Base-by-base conservation (phyloP, 1,139 yeast genomes). In the Saccharomyces pastorianus region DNA sequence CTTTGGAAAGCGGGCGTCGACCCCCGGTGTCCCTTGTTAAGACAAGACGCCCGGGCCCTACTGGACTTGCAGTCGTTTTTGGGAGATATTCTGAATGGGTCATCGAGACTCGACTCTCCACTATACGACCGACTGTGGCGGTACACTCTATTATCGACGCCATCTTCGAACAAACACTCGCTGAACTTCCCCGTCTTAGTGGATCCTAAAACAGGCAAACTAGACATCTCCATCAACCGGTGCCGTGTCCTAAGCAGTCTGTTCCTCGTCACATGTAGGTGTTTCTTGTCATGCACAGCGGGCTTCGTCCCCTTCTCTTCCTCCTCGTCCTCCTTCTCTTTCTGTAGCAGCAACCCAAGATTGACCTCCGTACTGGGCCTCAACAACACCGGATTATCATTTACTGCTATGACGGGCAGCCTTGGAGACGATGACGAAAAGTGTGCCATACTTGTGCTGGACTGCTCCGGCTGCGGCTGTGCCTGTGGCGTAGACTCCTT, bases 151-250 rank as follows among this genome's bases (percentile, higher is more conserved):
- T 53, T 29, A 54, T 54, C 46, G 48, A 55, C 6, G 56, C 20
- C 14, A 42, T 51, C 17, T 3, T 53, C 55, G 42, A 60, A 60
- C 56, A 60, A 54, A 49, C 59, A 59, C n/a, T 60, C 62, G 34
- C 61, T 57, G 31, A 58, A 60, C 59, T 56, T 59, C 17, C 58
- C 58, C 23, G 53, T 50, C 8, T 47, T 47, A 9, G 49, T 20
- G 14, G 49, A 28, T 7, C 34, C 34, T 3, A 47, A 2, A 14
- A 38, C 44, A 38, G 44, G 44, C 25, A 38, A 11, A 17, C 31
- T 46, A 7, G 48, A 46, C 31, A 46, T 27, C 23, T 26, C 31
- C 13, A 27, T 0, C 13, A 14, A 49, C 6, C 17, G 56, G 48
- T 20, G 54, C 27, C 27, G 55, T 54, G 46, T 9, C 48, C 52